Percentiles rank a stretch among this genome's conserved stretches.
Evolutionary conservation across 371 early-diverging fungal genomes (phyloP).

Genomic region (Apophysomyces elegans): DNA sequence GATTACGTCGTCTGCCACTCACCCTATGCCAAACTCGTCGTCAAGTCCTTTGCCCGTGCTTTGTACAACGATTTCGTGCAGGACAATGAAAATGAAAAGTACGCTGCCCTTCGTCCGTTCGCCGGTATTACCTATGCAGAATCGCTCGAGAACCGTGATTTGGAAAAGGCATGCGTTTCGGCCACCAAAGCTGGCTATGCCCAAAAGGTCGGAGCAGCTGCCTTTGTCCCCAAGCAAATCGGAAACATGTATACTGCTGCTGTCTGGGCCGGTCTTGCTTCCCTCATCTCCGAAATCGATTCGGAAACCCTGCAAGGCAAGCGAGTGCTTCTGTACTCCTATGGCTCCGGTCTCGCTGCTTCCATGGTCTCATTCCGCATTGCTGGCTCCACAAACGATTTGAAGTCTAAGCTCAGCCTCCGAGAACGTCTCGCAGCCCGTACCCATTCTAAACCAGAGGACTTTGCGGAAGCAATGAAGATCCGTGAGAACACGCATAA

Average conservation of each 20-base stretch:
- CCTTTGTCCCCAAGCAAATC: slow-evolving; percentile 85
- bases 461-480: slow-evolving; percentile 83
- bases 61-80: slow-evolving; percentile 88
- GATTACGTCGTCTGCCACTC: slow-evolving; percentile 95
- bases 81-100: slow-evolving; percentile 70
- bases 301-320: slow-evolving; percentile 76
- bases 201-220: slow-evolving; percentile 81
- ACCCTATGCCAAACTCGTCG: slow-evolving; percentile 96
- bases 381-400: slow-evolving; percentile 60
- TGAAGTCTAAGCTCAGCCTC: slow-evolving; percentile 71
- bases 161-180: slow-evolving; percentile 90
- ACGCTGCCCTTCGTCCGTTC: slow-evolving; percentile 64
- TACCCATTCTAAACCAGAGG: slow-evolving; percentile 73
- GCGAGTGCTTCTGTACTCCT: slow-evolving; percentile 92
- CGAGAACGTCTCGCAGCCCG: slow-evolving; percentile 75
- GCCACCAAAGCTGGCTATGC: slow-evolving; percentile 74
- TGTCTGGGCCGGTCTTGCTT: slow-evolving; percentile 88
- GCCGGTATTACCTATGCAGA: slow-evolving; percentile 64
- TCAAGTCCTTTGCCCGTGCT: slow-evolving; percentile 89
- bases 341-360: slow-evolving; percentile 96
- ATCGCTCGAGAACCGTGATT: slow-evolving; percentile 82
- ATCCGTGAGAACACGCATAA: slow-evolving; percentile 90
- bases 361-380: slow-evolving; percentile 94
- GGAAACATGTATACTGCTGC: slow-evolving; percentile 98
- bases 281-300: slow-evolving; percentile 78